phyloP scores from a whole-genome alignment of 2,329 filamentous ascomycete genomes.

The Trichoderma afroharzianum region DNA sequence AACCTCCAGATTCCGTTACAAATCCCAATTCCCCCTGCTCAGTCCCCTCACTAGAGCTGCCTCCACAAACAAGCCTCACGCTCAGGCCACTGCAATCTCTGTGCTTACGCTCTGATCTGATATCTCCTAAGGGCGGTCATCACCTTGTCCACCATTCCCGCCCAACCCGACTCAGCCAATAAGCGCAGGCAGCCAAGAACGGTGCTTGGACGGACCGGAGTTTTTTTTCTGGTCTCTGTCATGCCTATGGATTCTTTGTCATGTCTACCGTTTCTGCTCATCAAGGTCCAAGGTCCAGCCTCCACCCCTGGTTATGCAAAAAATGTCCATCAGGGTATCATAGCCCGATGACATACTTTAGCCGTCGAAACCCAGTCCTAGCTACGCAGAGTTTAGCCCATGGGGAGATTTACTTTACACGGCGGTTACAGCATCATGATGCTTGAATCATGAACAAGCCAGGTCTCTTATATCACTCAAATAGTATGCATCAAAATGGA shows the following conservation, averaged over 20 bases:
- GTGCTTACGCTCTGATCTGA: conserved; percentile 14
- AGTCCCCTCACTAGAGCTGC: background rate
- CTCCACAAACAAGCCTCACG: conserved; percentile 8
- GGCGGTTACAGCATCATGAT: background rate
- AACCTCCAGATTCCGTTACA: background rate
- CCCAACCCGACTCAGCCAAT: background rate
- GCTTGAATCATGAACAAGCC: background rate
- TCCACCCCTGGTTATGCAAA: background rate
- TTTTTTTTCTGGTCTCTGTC: background rate
- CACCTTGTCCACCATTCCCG: background rate
- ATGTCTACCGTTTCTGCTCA: background rate
- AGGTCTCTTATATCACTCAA: background rate
- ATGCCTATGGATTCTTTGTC: background rate
- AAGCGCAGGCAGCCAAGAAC: background rate
- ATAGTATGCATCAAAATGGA: background rate
- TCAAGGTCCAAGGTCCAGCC: background rate
- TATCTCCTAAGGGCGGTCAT: background rate
- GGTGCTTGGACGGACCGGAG: background rate
- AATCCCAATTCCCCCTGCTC: background rate
- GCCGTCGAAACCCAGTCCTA: background rate
- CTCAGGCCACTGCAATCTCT: conserved; percentile 15
- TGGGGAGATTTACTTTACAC: background rate
- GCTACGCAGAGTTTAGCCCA: background rate
- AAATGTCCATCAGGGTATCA: background rate
- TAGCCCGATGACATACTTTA: background rate